Evolutionary conservation across 2,329 filamentous ascomycete genomes (phyloP).

Genomic region (Fusarium lateritium): DNA sequence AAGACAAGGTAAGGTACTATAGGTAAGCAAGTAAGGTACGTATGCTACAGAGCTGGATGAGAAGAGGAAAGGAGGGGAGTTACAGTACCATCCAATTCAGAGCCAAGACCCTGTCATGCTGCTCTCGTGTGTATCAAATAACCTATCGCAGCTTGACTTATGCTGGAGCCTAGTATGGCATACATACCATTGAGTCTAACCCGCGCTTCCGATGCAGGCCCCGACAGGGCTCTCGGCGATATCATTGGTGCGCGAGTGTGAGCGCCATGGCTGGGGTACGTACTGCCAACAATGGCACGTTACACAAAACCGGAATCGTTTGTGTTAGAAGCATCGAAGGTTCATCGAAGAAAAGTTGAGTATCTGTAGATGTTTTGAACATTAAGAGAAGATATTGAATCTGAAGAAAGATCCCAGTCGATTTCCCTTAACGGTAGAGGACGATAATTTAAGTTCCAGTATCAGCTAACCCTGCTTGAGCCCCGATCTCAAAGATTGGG

Average conservation of each 20-base stretch:
- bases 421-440: not conserved
- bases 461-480: not conserved
- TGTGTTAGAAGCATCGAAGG: not conserved
- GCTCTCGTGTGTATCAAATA: constrained; percentile 4
- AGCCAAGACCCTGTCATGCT: constrained; percentile 11
- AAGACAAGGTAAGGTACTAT: constrained; percentile 1
- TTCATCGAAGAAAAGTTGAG: not conserved
- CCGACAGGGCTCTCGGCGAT: constrained; percentile 21
- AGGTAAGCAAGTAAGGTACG: constrained; percentile 16
- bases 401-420: not conserved
- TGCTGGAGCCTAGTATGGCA: constrained; percentile 22
- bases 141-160: constrained; percentile 8
- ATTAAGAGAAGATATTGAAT: constrained; percentile 2
- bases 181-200: constrained; percentile 21
- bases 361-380: not conserved
- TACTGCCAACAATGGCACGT: constrained; percentile 37
- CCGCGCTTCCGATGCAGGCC: constrained; percentile 28
- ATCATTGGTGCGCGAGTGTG: constrained; percentile 41
- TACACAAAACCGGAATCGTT: constrained; percentile 23
- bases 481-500: constrained; percentile 32
- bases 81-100: constrained; percentile 3
- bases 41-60: not conserved
- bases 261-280: constrained; percentile 17
- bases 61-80: not conserved
- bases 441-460: not conserved